Evolutionary conservation across 352 stramenopile genomes (phyloP), one percentile per base, ranked within the genome.

Genomic region (Phytophthora rubi): DNA sequence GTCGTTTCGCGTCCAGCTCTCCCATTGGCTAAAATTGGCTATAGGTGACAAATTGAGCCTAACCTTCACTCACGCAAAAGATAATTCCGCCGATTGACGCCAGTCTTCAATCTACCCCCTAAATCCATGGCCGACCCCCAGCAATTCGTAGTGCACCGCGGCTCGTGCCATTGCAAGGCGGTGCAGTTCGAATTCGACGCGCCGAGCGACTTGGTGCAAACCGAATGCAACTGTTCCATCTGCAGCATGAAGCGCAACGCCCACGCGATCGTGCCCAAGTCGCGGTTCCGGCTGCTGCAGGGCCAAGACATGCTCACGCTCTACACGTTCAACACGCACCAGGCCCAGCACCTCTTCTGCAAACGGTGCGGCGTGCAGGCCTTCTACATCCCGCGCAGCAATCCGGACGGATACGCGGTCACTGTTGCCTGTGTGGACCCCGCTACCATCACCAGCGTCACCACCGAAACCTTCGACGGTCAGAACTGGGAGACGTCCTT

Each of bases 191-290:
- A 90, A 54, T 88, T 94, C 58, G 72, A 89, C 12, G 89, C 79
- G 26, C 62, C 85, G 6, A 60, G 58, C 8, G 70, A 90, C 58
- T 49, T 94, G 28, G 75, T 93, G 33, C 75, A 79, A 3, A 89
- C 77, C 39, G 79, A 89, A 52, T 96, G 89, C 82, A 96, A 95
- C 70, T 96, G 89, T 73, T 93, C 85, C 37, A 89, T 95, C 52
- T 96, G 88, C 74, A 47, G 56, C 49, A 91, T 95, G 85, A 94
- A 94, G 71, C 77, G 80, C 37, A 95, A 95, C 74, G 65, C 71
- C 28, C 88, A 95, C 71, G 76, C 81, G 30, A 85, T 94, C 66
- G 76, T 97, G 12, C 83, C 85, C 23, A 62, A 58, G 13, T 66
- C 79, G 18, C 65, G 71, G 18, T 95, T 97, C 68, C 77, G 76